These are phyloP conservation scores for Magnusiomyces clavatus DNA, from an alignment of 1,139 yeast genomes.

Conservation along the genomic window DNA sequence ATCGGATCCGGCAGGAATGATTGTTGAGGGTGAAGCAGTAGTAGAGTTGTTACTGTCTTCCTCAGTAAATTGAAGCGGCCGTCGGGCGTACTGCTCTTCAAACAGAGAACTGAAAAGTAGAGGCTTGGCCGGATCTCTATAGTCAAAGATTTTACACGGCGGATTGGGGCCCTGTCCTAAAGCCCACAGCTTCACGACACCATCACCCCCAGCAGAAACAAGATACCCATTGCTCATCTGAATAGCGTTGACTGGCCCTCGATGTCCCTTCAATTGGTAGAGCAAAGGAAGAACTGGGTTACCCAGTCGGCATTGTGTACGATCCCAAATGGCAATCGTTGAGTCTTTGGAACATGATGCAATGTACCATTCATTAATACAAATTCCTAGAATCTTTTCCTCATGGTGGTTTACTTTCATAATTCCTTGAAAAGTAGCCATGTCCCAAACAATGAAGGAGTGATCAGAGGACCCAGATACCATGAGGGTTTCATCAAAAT, in stretches of 20 bases:
- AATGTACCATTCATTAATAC: conserved; percentile 23
- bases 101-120: too few species aligned
- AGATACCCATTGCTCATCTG: conserved; percentile 23
- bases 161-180: conserved; percentile 16
- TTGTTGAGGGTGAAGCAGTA: too few species aligned
- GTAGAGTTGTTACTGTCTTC: not conserved
- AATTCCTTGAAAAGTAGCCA: conserved; percentile 22
- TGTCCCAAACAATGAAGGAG: conserved; percentile 31
- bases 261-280: conserved; percentile 21
- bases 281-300: conserved; percentile 1
- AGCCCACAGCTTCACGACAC: conserved; percentile 29
- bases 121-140: not conserved
- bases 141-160: not conserved
- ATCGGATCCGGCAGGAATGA: too few species aligned
- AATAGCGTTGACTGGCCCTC: conserved; percentile 34
- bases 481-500: conserved; percentile 28
- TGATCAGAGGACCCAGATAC: conserved; percentile 34
- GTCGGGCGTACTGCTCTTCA: too few species aligned
- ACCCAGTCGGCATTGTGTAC: conserved; percentile 13
- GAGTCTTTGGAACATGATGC: conserved; percentile 32
- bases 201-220: conserved; percentile 35
- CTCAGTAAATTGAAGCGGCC: not conserved
- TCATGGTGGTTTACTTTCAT: conserved; percentile 24
- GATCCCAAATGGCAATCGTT: conserved; percentile 27
- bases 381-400: conserved; percentile 29